These are phyloP conservation scores for Clathrus columnatus DNA, from an alignment of 768 basidiomycete species.

Conservation along the genomic window DNA sequence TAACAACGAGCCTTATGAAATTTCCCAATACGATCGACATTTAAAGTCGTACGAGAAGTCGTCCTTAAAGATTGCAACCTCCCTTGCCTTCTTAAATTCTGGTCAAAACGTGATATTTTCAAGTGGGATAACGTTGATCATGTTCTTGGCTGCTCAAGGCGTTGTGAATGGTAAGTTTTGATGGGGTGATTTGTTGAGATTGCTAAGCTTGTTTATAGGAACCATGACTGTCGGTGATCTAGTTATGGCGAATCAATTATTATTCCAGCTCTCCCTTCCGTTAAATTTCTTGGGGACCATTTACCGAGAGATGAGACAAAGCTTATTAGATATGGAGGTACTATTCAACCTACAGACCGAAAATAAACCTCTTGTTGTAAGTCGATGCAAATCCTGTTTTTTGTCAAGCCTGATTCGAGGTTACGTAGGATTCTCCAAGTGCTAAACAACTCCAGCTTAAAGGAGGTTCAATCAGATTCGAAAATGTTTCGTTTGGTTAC, in stretches of 20 bases:
- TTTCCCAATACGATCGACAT: conserved; percentile 86
- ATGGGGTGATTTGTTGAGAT: background rate
- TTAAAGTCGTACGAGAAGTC: conserved; percentile 83
- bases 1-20: conserved; percentile 92
- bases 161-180: conserved; percentile 70
- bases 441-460: conserved; percentile 60
- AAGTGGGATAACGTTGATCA: conserved; percentile 83
- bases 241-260: conserved; percentile 98
- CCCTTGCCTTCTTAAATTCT: conserved; percentile 86
- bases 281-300: conserved; percentile 97
- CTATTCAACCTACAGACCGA: conserved; percentile 84
- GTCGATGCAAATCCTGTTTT: conserved; percentile 9
- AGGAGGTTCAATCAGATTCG: conserved; percentile 87
- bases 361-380: conserved; percentile 59
- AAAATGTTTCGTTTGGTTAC: conserved; percentile 88
- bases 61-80: conserved; percentile 91
- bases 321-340: conserved; percentile 94
- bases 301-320: conserved; percentile 94
- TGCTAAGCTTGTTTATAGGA: conserved; percentile 36
- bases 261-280: conserved; percentile 93
- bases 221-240: conserved; percentile 98
- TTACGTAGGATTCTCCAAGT: conserved; percentile 50
- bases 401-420: background rate
- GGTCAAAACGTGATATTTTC: conserved; percentile 98
- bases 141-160: conserved; percentile 95